Conservation (phyloP, 306 rosid genomes). For the Cucurbita ficifolia region DNA sequence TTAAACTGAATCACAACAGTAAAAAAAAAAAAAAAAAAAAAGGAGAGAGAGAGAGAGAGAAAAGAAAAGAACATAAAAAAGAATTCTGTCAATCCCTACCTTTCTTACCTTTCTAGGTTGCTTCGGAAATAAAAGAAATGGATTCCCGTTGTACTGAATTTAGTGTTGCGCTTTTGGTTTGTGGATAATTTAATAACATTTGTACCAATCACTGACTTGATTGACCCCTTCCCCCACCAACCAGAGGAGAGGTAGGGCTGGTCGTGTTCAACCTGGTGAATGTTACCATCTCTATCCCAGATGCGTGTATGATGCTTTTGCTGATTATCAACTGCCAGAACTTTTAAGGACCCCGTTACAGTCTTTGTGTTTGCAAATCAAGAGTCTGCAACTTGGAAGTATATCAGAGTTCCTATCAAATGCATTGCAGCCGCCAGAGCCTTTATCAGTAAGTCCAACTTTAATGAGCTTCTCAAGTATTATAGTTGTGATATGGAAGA, state of each 20-base stretch:
- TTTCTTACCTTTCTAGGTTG: background rate
- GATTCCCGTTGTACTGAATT: background rate
- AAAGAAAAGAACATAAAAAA: background rate
- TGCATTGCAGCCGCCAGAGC: slow-evolving; percentile 92
- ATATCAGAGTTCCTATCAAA: slow-evolving; percentile 76
- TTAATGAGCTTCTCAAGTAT: background rate
- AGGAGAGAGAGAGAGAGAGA: too few species aligned
- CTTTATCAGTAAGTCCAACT: slow-evolving; percentile 44
- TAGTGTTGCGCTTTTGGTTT: background rate
- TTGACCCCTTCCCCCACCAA: background rate
- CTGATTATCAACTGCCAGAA: slow-evolving; percentile 88
- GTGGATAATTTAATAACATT: background rate
- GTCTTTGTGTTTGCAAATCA: slow-evolving; percentile 92
- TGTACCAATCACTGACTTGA: background rate
- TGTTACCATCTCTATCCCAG: slow-evolving; percentile 91
- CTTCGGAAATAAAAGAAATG: background rate
- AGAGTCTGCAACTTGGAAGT: slow-evolving; percentile 85
- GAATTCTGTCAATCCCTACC: background rate
- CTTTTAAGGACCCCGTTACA: slow-evolving; percentile 92
- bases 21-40: background rate
- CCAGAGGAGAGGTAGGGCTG: slow-evolving; percentile 99
- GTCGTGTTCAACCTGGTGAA: slow-evolving; percentile 91
- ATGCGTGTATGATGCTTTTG: slow-evolving; percentile 71
- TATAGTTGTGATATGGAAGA: background rate
- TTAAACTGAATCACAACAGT: background rate